phyloP scores from a whole-genome alignment of 805 yeast species.

The Lachancea mirantina region DNA sequence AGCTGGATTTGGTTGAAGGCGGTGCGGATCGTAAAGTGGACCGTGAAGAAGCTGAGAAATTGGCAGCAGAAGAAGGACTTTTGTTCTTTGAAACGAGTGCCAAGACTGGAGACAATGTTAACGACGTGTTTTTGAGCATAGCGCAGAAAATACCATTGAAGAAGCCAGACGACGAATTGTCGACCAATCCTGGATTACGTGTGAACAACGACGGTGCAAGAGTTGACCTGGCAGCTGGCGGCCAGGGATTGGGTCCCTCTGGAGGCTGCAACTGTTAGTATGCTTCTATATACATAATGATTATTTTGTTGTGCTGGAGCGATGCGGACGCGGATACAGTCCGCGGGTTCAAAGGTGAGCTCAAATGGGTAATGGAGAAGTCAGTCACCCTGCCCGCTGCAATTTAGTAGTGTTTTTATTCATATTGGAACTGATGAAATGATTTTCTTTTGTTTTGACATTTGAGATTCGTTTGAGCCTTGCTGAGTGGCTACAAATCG shows the following conservation, averaged over 20 bases:
- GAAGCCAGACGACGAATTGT: constrained; percentile 21
- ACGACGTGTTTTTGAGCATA: constrained; percentile 83
- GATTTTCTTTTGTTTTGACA: no score
- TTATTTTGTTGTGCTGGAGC: no score
- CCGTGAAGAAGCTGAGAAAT: constrained; percentile 73
- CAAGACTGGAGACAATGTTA: constrained; percentile 80
- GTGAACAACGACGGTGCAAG: constrained; percentile 25
- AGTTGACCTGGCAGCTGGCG: constrained; percentile 30
- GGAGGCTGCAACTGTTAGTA: constrained; percentile 30
- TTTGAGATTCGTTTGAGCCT: no score
- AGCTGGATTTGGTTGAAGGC: constrained; percentile 65
- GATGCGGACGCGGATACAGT: no score
- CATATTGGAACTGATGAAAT: no score
- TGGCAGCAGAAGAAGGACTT: constrained; percentile 87
- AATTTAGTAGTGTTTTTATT: no score
- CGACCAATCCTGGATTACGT: no score
- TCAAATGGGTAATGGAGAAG: no score
- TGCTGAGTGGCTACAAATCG: no score
- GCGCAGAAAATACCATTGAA: constrained; percentile 72
- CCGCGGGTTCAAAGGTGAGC: no score
- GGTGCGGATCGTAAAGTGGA: constrained; percentile 60
- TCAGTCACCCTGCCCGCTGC: no score
- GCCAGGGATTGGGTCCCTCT: constrained; percentile 26
- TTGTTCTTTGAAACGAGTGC: constrained; percentile 94
- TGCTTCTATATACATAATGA: constrained; percentile 1